Base-by-base conservation (phyloP, 176 grass and related monocot species). In the Leersia perrieri region DNA sequence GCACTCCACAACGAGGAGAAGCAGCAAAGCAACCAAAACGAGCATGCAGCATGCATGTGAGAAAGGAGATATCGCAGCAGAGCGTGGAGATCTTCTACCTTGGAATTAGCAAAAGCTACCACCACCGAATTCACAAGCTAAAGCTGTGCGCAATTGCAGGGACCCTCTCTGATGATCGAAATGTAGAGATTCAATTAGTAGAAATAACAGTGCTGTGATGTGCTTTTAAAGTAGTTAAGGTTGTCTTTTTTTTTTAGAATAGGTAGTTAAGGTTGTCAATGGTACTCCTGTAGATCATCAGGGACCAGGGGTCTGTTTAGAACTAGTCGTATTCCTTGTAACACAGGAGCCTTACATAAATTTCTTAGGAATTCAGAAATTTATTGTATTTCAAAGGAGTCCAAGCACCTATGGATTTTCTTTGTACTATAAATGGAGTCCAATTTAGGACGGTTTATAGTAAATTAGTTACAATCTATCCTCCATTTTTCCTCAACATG, bases 31-130 rank as follows among this genome's bases (percentile, higher is more conserved):
- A 22, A 23, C 1, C 22, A 14, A 9, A 10, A 6, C 13, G 12
- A 15, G 25, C 64, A 66, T 33, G 3, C 12, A 3, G 30, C 5
- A 16, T 64, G 63, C 30, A 31, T 8, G 33, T 35, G 64, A 31
- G 7, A 35, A 66, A 64, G 12, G 11, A n/a, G 40, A 66, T 66
- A 47, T 28, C 30, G 28, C 60, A 55, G 64, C 47, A 22, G 78
- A 35, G 7, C 22, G 8, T n/a, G 32, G 39, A 76, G 63, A 76
- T 76, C 63, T 76, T 69, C 47, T 69, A 69, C 82, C 73, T 84
- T 70, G 82, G 82, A 84, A 42, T 77, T 77, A 40, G 47, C 63
- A 58, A 84, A 84, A 84, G 71, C 63, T 32, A 33, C 35, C 32
- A 35, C 13, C 26, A 42, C 18, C 34, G 40, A 23, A 11, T 55